Percentiles rank a stretch among this genome's conserved stretches.
phyloP scores from a whole-genome alignment of 2,329 filamentous ascomycete genomes.

The Fusarium napiforme region DNA sequence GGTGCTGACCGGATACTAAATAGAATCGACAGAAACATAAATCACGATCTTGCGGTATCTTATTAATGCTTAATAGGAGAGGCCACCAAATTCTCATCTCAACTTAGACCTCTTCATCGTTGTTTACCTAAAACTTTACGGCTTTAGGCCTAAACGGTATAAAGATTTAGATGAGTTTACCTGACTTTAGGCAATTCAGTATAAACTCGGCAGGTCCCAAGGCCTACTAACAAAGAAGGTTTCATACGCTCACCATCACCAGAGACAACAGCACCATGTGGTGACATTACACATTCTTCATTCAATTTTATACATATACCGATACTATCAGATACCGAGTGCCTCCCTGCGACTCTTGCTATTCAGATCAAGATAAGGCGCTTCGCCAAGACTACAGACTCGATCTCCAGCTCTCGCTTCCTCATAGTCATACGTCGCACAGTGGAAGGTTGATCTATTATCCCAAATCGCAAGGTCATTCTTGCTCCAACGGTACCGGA shows the following conservation, averaged over 20 bases:
- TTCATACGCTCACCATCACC: no score
- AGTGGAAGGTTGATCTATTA: slow-evolving; percentile 63
- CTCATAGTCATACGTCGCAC: slow-evolving; percentile 71
- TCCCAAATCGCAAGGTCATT: slow-evolving; percentile 74
- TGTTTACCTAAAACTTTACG: not conserved
- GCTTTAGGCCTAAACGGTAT: not conserved
- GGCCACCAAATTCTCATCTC: not conserved
- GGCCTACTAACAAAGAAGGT: not conserved
- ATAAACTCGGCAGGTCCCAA: not conserved
- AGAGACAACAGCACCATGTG: no score
- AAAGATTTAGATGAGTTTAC: not conserved
- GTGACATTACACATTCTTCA: not conserved
- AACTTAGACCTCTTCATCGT: not conserved
- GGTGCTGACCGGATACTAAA: not conserved
- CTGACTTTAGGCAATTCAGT: no score
- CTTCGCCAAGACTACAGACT: slow-evolving; percentile 56
- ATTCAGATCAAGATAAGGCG: slow-evolving; percentile 54
- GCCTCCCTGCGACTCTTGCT: slow-evolving; percentile 55
- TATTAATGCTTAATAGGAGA: not conserved
- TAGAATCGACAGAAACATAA: not conserved
- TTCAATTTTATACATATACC: not conserved
- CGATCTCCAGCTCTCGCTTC: slow-evolving; percentile 56
- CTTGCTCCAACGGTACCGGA: slow-evolving; percentile 63
- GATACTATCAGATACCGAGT: slow-evolving; percentile 30
- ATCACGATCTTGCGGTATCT: not conserved